phyloP scores from a whole-genome alignment of 495 filamentous ascomycete species.

The Neurospora pannonica region DNA sequence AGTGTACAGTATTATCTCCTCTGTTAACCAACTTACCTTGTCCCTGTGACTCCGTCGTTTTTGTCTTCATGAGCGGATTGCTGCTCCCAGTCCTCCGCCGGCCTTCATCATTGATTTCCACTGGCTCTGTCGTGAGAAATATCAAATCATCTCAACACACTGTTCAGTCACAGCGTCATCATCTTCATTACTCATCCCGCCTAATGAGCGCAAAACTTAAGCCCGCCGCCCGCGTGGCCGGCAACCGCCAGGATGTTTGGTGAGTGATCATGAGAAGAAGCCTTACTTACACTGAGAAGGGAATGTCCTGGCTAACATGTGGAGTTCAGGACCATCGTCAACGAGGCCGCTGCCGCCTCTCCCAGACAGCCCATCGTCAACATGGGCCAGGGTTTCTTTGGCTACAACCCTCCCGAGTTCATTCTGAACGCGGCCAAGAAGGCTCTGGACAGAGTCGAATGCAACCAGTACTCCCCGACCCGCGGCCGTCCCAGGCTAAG shows the following conservation, averaged over 20 bases:
- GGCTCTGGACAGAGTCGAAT: slow-evolving; percentile 85
- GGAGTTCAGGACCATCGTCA: slow-evolving; percentile 73
- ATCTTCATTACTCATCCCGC: slow-evolving; percentile 16
- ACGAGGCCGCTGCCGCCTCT: slow-evolving; percentile 75
- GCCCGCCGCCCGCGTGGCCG: slow-evolving; percentile 71
- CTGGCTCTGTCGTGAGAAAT: neutral
- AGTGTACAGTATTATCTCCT: neutral
- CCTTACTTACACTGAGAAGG: neutral
- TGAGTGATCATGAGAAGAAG: slow-evolving; percentile 25
- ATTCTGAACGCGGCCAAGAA: slow-evolving; percentile 84
- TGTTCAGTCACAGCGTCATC: neutral
- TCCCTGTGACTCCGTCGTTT: neutral
- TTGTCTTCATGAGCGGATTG: neutral
- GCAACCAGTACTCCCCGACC: slow-evolving; percentile 97
- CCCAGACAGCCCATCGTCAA: slow-evolving; percentile 88
- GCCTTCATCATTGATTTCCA: neutral
- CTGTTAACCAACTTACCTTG: neutral
- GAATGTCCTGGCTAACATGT: neutral
- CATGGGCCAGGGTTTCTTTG: slow-evolving; percentile 96
- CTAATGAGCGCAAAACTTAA: slow-evolving; percentile 34
- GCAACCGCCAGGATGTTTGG: slow-evolving; percentile 91
- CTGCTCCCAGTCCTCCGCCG: neutral
- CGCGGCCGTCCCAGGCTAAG: slow-evolving; percentile 83
- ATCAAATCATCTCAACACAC: neutral
- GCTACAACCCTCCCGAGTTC: slow-evolving; percentile 91